Evolutionary conservation across 2,329 filamentous ascomycete genomes (phyloP), one percentile per base, ranked within the genome.

Genomic region (Talaromyces sp.): DNA sequence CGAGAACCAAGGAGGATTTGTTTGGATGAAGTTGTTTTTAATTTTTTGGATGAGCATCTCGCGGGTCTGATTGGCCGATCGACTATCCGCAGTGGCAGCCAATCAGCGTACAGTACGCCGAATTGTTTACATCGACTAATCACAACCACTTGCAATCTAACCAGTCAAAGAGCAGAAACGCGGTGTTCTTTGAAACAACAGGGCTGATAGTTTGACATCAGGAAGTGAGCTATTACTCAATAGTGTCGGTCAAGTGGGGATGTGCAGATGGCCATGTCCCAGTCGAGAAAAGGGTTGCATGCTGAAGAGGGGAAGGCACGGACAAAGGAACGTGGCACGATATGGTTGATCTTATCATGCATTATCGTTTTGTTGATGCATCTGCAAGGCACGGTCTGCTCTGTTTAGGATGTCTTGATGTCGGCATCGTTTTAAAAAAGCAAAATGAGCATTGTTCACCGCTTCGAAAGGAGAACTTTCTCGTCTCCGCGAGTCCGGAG

Each of bases 101-200:
- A 63, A 58, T 58, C 38, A 49, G 11, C 3, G n/a, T 4, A 13
- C 36, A 34, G 51, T 22, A 36, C n/a, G 22, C 27, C 19, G 36
- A 31, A 29, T 45, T 63, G 15, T 38, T 38, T 53, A 58, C 61
- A 45, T 63, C 51, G 38, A 49, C 61, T 49, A 51, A 59, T 45
- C 38, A 43, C 17, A n/a, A 5, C 25, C 22, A 5, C 3, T 3
- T 5, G 29, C 3, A 11, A 6, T 25, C 38, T 31, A 59, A 59
- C 56, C 56, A 59, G 56, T 59, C 19, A 59, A 38, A 15, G 7
- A 40, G 17, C 36, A 59, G 36, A 59, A 43, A 43, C 36, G 36
- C 22, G 19, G 29, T 27, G 27, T 45, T 45, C 25, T 29, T 59
- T 45, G 36, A 43, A 45, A 43, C 36, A 59, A 45, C 34, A 45